These are phyloP conservation scores for Rhododendron ovatum DNA, from an alignment of 148 eudicot genomes.

Conservation along the genomic window DNA sequence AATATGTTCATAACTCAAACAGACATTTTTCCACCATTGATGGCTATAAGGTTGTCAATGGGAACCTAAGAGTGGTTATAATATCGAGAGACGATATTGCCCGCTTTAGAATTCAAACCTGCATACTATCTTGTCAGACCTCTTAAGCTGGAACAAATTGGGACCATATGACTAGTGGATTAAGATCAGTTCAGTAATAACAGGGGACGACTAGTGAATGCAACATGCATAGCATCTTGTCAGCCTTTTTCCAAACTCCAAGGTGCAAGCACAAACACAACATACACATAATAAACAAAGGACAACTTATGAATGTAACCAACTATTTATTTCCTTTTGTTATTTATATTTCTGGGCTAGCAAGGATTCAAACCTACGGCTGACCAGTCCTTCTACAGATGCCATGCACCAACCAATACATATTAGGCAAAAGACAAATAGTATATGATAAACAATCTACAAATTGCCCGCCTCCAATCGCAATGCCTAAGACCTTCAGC, in stretches of 20 bases:
- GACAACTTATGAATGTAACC: not conserved
- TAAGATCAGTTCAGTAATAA: not conserved
- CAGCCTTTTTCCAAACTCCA: not conserved
- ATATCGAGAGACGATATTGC: not conserved
- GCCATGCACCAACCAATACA: not conserved
- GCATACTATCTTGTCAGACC: not conserved
- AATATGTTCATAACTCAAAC: not conserved
- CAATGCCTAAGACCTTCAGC: not conserved
- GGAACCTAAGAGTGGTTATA: not conserved
- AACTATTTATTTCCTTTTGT: not conserved
- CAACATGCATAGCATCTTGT: not conserved
- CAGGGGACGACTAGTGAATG: not conserved
- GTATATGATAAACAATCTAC: not conserved
- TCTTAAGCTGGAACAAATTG: not conserved
- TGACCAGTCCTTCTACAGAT: not conserved
- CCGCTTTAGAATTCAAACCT: constrained; percentile 4
- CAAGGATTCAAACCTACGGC: not conserved
- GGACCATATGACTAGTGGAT: not conserved
- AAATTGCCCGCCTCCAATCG: not conserved
- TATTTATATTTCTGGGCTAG: not conserved
- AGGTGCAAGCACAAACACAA: not conserved
- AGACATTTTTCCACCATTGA: not conserved
- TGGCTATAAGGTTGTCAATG: not conserved
- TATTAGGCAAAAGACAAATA: not conserved
- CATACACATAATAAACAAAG: not conserved